Base-by-base conservation (phyloP, 1,139 yeast genomes). In the Suhomyces taliae region DNA sequence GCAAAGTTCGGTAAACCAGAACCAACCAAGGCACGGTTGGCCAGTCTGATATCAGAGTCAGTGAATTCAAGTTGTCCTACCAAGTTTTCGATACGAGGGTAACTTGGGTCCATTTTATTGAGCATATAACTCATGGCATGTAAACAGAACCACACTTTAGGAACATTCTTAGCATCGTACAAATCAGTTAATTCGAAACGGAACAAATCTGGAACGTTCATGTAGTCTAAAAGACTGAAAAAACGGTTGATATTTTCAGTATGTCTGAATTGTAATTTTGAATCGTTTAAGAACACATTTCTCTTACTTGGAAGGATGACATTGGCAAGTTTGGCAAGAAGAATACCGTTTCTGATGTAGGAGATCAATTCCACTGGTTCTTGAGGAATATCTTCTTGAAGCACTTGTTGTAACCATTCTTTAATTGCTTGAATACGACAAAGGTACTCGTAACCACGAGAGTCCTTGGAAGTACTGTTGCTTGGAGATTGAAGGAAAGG, bases 191-290 rank as follows among this genome's bases (percentile, higher is more conserved):
- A 76, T 62, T 91, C 98, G 62, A 93, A 93, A 40, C 90, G 77
- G 62, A 91, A 93, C 45, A 90, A 74, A 55, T 84, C 95, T 0
- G 99, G 99, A 55, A 93, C 83, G 33, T 82, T 83, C 53, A 90
- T 77, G 52, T 74, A 80, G 46, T 82, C 87, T 36, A 90, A 71
- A 49, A 93, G 79, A 27, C 81, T 77, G 63, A 93, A 86, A 65
- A 93, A 93, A 27, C 85, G 76, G 60, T 90, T 90, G 59, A 93
- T 93, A 61, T 93, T 93, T 62, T 95, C 98, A 0, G 97, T 90
- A 63, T 90, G 97, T 52, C 88, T 82, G 71, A 89, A 93, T 62
- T 90, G 95, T 39, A 90, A 72, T 48, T 80, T 82, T 9, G 72
- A 55, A 40, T 79, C 82, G 49, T 70, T 67, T 14, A 64, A 58